Base-by-base conservation (phyloP, 164 flowering plant species). In the Aristolochia fimbriata region DNA sequence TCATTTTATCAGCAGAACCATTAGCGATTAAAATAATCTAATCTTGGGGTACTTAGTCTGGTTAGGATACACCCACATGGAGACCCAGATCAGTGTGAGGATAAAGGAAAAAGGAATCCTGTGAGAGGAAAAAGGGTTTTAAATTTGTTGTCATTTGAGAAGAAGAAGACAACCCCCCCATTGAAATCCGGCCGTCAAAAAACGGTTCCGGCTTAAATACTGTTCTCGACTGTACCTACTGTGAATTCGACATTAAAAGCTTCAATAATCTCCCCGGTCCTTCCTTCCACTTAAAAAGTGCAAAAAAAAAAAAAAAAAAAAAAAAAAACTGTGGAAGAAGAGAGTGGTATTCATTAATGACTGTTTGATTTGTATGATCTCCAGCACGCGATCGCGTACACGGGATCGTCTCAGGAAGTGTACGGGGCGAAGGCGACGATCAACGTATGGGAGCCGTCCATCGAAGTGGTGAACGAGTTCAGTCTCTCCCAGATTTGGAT, bases 401-500 rank as follows among this genome's bases (percentile, higher is more conserved):
- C 96, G 14, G 82, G 77, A 62, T 9, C 83, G 60, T 75, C 84
- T 15, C 60, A 74, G 52, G 95, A 83, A 60, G 58, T 87, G 20
- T 93, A 83, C 56, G 97, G 99, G 10, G 97, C 97, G 0, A 84
- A 71, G 66, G 99, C 99, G 21, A 85, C 92, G 2, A 86, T 93
- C 45, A 93, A 93, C 76, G 97, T 93, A 76, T 93, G 99, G 99
- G 85, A 86, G 71, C 99, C 99, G 47, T 62, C 81, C 1, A 78
- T 90, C 15, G 78, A 86, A 58, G 80, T 69, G 62, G 74, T 71
- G 61, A 88, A 79, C 69, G 99, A 93, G 84, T 93, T 93, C 54
- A 93, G 99, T 51, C 85, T 93, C 0, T 93, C 99, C 0, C 99
- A 93, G 85, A 86, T 93, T 59, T 93, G 99, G 99, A 69, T 93